Conservation (phyloP, 176 grass and related monocot genomes). For the Phragmites australis region DNA sequence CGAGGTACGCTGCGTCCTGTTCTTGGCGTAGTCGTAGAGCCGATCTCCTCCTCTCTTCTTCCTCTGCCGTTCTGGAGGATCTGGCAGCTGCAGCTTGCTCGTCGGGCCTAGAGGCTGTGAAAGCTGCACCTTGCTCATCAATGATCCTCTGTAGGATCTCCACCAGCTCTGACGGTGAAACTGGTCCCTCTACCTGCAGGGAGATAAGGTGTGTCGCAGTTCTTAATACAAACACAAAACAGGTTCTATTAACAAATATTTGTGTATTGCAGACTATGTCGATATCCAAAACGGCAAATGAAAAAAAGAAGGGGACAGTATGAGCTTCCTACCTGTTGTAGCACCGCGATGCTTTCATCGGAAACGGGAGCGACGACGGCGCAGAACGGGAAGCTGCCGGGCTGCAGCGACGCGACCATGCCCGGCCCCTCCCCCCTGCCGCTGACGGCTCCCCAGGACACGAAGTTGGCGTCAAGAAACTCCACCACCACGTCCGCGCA, state of each 20-base stretch:
- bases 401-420: constrained; percentile 53
- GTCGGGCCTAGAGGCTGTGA: not conserved
- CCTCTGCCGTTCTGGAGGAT: constrained; percentile 41
- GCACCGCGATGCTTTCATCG: constrained; percentile 50
- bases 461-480: constrained; percentile 77
- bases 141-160: constrained; percentile 70
- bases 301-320: not conserved
- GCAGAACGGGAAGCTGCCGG: constrained; percentile 67
- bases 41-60: constrained; percentile 56
- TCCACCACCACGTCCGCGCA: constrained; percentile 66
- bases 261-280: too few species aligned
- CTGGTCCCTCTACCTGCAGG: constrained; percentile 61
- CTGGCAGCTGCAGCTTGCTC: constrained; percentile 17
- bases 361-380: constrained; percentile 55
- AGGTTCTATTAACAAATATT: not conserved
- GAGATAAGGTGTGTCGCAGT: not conserved
- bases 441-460: constrained; percentile 56
- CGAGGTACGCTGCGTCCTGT: constrained; percentile 68
- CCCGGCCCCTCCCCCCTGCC: constrained; percentile 40
- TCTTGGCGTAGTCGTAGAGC: constrained; percentile 46
- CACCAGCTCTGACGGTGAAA: constrained; percentile 62
- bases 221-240: not conserved
- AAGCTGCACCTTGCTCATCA: constrained; percentile 58
- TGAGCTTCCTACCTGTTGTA: constrained; percentile 49
- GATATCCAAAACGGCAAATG: not conserved